Evolutionary conservation across 371 early-diverging fungal genomes (phyloP).

Genomic region (Mortierella sp.): DNA sequence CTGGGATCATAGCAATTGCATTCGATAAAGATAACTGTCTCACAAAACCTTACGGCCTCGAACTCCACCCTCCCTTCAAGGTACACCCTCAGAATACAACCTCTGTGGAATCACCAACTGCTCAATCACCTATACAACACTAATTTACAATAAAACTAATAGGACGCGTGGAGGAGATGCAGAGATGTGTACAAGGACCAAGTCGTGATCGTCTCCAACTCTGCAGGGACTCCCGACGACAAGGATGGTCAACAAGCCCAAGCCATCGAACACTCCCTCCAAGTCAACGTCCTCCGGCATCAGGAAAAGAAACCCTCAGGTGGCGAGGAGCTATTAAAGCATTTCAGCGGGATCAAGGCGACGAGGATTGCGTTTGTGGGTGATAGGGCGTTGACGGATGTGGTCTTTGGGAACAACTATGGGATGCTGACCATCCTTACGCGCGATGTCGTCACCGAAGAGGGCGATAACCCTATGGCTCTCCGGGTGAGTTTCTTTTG

Average conservation of each 20-base stretch:
- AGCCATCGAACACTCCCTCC: conserved; percentile 60
- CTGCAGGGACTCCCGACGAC: conserved; percentile 92
- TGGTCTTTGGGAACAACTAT: conserved; percentile 85
- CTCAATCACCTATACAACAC: background rate
- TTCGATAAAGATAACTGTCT: conserved; percentile 98
- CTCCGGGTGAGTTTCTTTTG: conserved; percentile 58
- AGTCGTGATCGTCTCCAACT: conserved; percentile 92
- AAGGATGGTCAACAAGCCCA: conserved; percentile 60
- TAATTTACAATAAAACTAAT: background rate
- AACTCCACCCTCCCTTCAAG: conserved; percentile 79
- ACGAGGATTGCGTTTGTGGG: conserved; percentile 84
- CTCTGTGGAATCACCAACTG: background rate
- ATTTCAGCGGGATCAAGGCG: conserved; percentile 57
- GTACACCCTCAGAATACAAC: conserved; percentile 41
- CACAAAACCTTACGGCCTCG: conserved; percentile 84
- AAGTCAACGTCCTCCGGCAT: conserved; percentile 75
- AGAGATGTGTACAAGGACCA: conserved; percentile 71
- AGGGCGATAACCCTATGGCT: conserved; percentile 89
- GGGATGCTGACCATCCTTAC: conserved; percentile 85
- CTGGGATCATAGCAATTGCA: conserved; percentile 76
- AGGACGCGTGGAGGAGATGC: conserved; percentile 81
- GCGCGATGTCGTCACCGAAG: conserved; percentile 74
- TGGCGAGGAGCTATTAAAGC: conserved; percentile 66
- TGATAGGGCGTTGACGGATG: conserved; percentile 91
- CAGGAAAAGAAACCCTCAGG: conserved; percentile 86